Conservation (phyloP, 2,329 filamentous ascomycete species). For the Beauveria sp. region DNA sequence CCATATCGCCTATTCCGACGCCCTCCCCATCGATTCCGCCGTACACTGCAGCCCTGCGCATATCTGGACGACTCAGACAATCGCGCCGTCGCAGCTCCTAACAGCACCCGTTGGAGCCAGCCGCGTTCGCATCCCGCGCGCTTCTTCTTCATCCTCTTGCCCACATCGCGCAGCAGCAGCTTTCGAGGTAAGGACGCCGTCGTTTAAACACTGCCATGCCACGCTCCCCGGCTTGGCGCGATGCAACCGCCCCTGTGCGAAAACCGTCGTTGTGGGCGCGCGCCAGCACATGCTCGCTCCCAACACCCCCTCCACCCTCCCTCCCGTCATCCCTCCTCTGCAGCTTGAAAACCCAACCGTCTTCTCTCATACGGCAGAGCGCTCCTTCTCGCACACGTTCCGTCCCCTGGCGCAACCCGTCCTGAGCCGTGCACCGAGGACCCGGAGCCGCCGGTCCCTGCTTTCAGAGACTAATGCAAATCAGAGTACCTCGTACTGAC, state of each 20-base stretch:
- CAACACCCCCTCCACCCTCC: conserved; percentile 10
- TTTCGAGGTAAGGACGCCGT: neutral
- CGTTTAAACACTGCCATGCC: neutral
- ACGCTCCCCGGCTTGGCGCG: neutral
- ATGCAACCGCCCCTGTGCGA: neutral
- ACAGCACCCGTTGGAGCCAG: neutral
- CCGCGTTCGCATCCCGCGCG: neutral
- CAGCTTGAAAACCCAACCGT: conserved; percentile 7
- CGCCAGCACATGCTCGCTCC: conserved; percentile 4
- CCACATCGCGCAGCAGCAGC: neutral
- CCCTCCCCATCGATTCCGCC: neutral
- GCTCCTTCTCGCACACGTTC: neutral
- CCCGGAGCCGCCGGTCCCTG: conserved; percentile 2
- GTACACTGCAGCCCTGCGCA: conserved; percentile 4
- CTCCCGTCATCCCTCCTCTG: neutral
- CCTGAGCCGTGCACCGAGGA: neutral
- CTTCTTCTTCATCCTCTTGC: neutral
- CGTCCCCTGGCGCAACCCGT: neutral
- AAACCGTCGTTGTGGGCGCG: neutral
- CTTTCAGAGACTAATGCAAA: conserved; percentile 2
- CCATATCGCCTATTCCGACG: neutral
- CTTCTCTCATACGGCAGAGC: neutral
- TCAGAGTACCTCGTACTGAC: neutral
- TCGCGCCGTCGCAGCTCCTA: neutral
- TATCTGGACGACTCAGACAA: neutral